Evolutionary conservation across 2,329 filamentous ascomycete species (phyloP), one percentile per base, ranked within the genome.

Genomic region (Ophiosphaerella narmari): DNA sequence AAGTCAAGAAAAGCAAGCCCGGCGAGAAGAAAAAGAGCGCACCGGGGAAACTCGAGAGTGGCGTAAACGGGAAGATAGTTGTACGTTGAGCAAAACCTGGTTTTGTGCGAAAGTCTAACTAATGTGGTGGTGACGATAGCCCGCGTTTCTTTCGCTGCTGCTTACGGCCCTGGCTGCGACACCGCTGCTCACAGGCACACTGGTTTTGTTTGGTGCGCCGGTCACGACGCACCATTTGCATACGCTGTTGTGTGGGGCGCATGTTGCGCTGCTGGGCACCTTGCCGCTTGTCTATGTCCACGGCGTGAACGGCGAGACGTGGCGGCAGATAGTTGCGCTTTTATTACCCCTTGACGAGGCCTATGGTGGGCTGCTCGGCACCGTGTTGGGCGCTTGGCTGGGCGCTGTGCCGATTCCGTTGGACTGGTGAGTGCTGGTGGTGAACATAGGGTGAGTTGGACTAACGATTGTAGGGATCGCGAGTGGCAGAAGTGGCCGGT

Each of bases 401-500:
- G 94, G 94, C 3, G 94, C 94, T 7, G 85, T 97, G 45, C 94
- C 95, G 0, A 97, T 99, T 62, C 94, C 94, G 2, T 78, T 99
- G 60, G 94, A 99, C 72, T 97, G 93, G 93, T 83, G 55, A 62
- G 77, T 74, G 31, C 8, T 36, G 39, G 36, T 49, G 35, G 39
- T n/a, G 29, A n/a, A 16, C 8, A 12, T 9, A 35, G 8, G 4
- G 16, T 14, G 33, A 13, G 23, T 8, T 36, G 23, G 50, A 47
- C 55, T 60, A 54, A 63, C 13, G n/a, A 14, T 29, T 32, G 4
- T 56, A 82, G 80, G 82, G 94, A 99, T 72, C 86, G 94, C n/a
- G 91, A 96, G 63, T 99, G 94, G 94, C 94, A 99, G 82, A 90
- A 88, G 73, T 99, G 93, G 89, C 94, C 94, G 0, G 87, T 97